Evolutionary conservation across 371 early-diverging fungal genomes (phyloP).

Genomic region (Chytridium lagenaria): DNA sequence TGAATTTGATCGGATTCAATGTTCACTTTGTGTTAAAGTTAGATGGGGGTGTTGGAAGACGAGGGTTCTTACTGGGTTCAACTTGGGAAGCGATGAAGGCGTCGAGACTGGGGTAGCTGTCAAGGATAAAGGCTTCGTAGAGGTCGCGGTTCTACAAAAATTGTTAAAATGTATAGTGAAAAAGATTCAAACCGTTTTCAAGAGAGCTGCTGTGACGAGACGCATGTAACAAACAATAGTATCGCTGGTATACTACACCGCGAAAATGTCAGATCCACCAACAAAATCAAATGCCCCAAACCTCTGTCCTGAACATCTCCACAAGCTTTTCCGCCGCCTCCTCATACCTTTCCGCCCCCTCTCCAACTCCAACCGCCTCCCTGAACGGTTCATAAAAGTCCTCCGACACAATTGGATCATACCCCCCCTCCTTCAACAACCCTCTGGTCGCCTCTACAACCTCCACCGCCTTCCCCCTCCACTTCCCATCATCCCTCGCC

Average conservation of each 20-base stretch:
- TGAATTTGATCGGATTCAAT: constrained; percentile 60
- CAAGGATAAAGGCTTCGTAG: constrained; percentile 57
- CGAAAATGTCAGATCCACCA: no score
- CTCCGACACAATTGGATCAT: constrained; percentile 49
- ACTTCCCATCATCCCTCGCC: constrained; percentile 27
- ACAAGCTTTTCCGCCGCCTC: constrained; percentile 23
- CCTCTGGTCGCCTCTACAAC: constrained; percentile 27
- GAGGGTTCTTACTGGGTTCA: constrained; percentile 51
- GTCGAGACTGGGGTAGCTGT: constrained; percentile 51
- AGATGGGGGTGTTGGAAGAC: neutral
- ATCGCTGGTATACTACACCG: constrained; percentile 51
- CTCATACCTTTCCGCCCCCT: no score
- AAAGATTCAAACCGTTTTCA: constrained; percentile 52
- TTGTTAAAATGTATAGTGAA: neutral
- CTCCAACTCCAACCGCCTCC: constrained; percentile 28
- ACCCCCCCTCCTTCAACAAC: constrained; percentile 35
- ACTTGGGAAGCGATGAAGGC: constrained; percentile 53
- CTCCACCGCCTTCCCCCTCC: constrained; percentile 34
- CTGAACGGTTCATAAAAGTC: constrained; percentile 53
- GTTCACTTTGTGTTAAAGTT: constrained; percentile 44
- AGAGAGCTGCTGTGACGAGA: constrained; percentile 51
- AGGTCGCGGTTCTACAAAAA: constrained; percentile 46
- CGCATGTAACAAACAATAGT: constrained; percentile 56
- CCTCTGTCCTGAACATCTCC: constrained; percentile 27
- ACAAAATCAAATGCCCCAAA: neutral